Evolutionary conservation across 306 rosid species (phyloP).

Genomic region (Vigna angularis): DNA sequence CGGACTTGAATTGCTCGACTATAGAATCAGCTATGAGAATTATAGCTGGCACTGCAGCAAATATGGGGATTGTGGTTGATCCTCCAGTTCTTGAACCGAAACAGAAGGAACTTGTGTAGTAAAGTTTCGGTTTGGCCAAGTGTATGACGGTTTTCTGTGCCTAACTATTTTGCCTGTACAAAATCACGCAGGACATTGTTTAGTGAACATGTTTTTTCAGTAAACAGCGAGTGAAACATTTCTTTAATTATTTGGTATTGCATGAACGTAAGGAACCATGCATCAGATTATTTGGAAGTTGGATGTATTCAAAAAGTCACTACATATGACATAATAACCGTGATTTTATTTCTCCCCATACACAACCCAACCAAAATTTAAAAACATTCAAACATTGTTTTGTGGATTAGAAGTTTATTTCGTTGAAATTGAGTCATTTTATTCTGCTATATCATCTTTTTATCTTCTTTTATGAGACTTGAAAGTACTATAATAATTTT

Average conservation of each 20-base stretch:
- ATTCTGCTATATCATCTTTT: not conserved
- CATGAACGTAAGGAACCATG: not conserved
- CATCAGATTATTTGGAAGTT: not conserved
- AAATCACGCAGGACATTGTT: too few species aligned
- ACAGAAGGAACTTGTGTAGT: constrained; percentile 61
- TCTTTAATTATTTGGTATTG: too few species aligned
- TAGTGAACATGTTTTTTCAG: too few species aligned
- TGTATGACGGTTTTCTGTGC: too few species aligned
- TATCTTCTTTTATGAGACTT: not conserved
- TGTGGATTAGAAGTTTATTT: not conserved
- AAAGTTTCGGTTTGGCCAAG: not conserved
- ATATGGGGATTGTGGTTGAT: constrained; percentile 97
- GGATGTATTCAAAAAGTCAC: not conserved
- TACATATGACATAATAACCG: not conserved
- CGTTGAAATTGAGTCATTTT: not conserved
- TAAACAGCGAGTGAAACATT: too few species aligned
- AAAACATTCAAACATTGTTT: not conserved
- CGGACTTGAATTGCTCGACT: constrained; percentile 87
- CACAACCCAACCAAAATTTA: not conserved
- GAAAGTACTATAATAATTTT: not conserved
- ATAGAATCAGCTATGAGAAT: constrained; percentile 96
- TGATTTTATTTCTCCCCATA: not conserved
- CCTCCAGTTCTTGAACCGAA: constrained; percentile 90
- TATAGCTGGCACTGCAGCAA: constrained; percentile 98
- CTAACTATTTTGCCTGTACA: too few species aligned